Conservation (phyloP, 495 filamentous ascomycete genomes). For the Aspergillus heteromorphus region DNA sequence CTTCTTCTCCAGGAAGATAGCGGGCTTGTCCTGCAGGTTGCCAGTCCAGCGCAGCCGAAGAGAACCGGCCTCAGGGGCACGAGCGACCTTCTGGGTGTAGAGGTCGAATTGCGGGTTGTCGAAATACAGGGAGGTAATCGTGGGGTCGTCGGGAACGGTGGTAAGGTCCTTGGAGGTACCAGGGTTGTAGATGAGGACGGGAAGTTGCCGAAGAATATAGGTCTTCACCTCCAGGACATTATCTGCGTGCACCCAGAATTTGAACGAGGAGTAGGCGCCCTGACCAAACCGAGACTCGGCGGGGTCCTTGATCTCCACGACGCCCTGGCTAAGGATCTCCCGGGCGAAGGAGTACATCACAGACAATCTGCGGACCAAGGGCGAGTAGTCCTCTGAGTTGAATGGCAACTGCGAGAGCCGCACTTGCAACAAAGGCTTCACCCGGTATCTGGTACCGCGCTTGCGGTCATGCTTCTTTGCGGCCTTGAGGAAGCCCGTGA, state of each 20-base stretch:
- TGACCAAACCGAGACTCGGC: conserved; percentile 41
- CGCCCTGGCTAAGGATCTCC: conserved; percentile 62
- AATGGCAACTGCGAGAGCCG: conserved; percentile 81
- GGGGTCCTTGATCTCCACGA: conserved; percentile 33
- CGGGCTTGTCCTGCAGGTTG: conserved; percentile 67
- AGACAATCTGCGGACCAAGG: conserved; percentile 78
- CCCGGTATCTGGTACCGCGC: conserved; percentile 73
- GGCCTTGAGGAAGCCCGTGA: conserved; percentile 95
- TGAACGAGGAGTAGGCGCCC: conserved; percentile 81
- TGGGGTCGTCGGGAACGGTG: conserved; percentile 72
- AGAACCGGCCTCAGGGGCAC: conserved; percentile 71
- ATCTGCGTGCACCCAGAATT: conserved; percentile 96
- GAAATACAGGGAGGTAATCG: conserved; percentile 93
- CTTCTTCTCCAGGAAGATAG: conserved; percentile 87
- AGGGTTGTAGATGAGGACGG: conserved; percentile 88
- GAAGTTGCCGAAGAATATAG: conserved; percentile 80
- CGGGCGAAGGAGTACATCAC: conserved; percentile 93
- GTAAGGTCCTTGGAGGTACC: conserved; percentile 72
- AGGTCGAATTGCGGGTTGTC: conserved; percentile 79
- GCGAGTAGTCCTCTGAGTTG: conserved; percentile 92
- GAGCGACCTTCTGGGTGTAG: conserved; percentile 79
- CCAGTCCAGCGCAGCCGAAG: conserved; percentile 90
- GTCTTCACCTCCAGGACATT: conserved; percentile 97
- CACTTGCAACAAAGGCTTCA: conserved; percentile 84
- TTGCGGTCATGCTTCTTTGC: conserved; percentile 98